Conservation (phyloP, 805 yeast species). For the Ogataea polymorpha region DNA sequence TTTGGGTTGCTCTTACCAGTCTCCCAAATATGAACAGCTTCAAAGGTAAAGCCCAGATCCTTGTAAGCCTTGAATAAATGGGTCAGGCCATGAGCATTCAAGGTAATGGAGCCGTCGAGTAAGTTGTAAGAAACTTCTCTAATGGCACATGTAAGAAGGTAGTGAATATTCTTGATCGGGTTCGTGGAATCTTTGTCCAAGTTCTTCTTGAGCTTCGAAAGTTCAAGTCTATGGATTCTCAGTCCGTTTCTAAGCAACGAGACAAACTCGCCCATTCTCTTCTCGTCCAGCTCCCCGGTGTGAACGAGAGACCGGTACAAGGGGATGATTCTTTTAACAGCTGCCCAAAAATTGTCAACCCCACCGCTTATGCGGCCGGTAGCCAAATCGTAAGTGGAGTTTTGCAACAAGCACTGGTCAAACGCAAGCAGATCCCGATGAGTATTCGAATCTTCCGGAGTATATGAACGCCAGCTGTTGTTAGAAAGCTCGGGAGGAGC, state of each 20-base stretch:
- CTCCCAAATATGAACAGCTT: conserved; percentile 71
- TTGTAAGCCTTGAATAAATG: conserved; percentile 56
- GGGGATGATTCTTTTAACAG: conserved; percentile 48
- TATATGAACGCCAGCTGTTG: conserved; percentile 5
- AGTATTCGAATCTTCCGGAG: conserved; percentile 40
- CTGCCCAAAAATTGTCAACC: conserved; percentile 50
- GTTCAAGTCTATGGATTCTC: conserved; percentile 52
- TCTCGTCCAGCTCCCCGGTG: conserved; percentile 45
- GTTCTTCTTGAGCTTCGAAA: conserved; percentile 53
- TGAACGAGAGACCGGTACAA: conserved; percentile 45
- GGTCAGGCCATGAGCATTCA: conserved; percentile 55
- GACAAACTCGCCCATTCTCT: conserved; percentile 46
- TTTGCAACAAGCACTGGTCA: conserved; percentile 44
- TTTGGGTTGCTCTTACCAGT: conserved; percentile 47
- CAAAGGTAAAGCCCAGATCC: conserved; percentile 58
- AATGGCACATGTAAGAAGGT: conserved; percentile 45
- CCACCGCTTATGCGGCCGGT: conserved; percentile 39
- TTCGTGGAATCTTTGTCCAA: conserved; percentile 57
- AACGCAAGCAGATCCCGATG: conserved; percentile 44
- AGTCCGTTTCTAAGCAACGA: conserved; percentile 53
- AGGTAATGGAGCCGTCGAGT: conserved; percentile 39
- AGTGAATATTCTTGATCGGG: conserved; percentile 53
- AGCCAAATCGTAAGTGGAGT: conserved; percentile 35
- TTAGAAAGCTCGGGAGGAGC: conserved; percentile 11
- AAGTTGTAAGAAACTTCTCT: conserved; percentile 52